These are phyloP conservation scores for Theileria equi DNA, from an alignment of 169 alveolate species.

Conservation along the genomic window DNA sequence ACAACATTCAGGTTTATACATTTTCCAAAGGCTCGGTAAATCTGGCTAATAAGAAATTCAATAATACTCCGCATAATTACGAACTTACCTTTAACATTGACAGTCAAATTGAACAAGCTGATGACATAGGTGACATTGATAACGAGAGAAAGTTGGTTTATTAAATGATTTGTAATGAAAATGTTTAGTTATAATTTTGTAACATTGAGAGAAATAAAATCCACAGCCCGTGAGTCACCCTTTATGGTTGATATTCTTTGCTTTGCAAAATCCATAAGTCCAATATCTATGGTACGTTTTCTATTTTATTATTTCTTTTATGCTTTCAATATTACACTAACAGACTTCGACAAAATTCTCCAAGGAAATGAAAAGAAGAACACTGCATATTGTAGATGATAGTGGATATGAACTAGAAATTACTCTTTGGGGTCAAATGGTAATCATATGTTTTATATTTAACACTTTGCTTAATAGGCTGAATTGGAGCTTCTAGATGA, in stretches of 20 bases:
- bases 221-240: conserved; percentile 64
- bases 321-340: no score
- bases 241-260: conserved; percentile 69
- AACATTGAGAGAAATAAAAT: conserved; percentile 65
- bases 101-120: conserved; percentile 66
- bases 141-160: conserved; percentile 55
- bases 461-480: conserved; percentile 47
- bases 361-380: conserved; percentile 55
- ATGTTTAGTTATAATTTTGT: conserved; percentile 41
- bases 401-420: conserved; percentile 71
- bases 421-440: conserved; percentile 67
- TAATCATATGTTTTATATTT: conserved; percentile 12
- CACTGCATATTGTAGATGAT: conserved; percentile 65
- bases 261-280: conserved; percentile 56
- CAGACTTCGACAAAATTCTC: conserved; percentile 61
- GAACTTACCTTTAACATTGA: conserved; percentile 68
- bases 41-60: conserved; percentile 68
- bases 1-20: conserved; percentile 50
- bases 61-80: conserved; percentile 68
- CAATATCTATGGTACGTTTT: conserved; percentile 11
- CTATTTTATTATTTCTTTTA: conserved; percentile 6
- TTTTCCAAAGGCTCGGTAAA: conserved; percentile 70
- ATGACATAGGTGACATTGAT: conserved; percentile 69
- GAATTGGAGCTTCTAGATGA: conserved; percentile 54
- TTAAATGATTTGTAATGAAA: background rate